These are phyloP conservation scores for Eucalyptus microcorys DNA, from an alignment of 345 rosid species.

Conservation along the genomic window DNA sequence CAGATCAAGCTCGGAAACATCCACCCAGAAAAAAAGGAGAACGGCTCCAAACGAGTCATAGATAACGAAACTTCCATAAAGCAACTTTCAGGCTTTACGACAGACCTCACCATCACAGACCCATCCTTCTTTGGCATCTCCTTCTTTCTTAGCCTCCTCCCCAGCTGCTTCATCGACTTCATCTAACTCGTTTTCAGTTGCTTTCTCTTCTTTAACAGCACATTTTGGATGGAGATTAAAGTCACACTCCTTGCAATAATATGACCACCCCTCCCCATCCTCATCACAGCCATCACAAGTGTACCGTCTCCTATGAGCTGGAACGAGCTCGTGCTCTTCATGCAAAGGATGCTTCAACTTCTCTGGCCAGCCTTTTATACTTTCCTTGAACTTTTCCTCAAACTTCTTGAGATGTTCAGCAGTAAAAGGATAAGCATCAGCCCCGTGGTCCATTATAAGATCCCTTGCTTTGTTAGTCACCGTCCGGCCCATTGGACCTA, in stretches of 20 bases:
- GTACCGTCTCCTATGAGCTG: not conserved
- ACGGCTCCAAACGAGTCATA: not conserved
- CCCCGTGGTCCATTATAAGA: constrained; percentile 7
- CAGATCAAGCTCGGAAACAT: not conserved
- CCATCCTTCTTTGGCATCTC: constrained; percentile 32
- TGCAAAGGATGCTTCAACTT: constrained; percentile 50
- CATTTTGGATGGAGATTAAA: constrained; percentile 63
- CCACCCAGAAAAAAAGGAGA: not conserved
- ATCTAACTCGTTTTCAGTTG: not conserved
- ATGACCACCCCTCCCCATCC: constrained; percentile 40
- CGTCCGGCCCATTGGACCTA: constrained; percentile 22
- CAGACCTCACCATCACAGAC: constrained; percentile 4
- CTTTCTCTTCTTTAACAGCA: constrained; percentile 5
- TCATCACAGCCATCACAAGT: not conserved
- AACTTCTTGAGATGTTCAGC: constrained; percentile 2
- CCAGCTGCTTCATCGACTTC: not conserved
- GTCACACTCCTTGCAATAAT: constrained; percentile 39
- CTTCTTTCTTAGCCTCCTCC: not conserved
- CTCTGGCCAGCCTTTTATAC: constrained; percentile 69
- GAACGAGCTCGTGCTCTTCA: constrained; percentile 53
- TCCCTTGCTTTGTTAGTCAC: constrained; percentile 10
- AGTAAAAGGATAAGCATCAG: constrained; percentile 33
- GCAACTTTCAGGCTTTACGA: not conserved
- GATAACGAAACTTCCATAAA: constrained; percentile 1
- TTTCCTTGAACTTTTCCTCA: constrained; percentile 22